Evolutionary conservation across 2,329 filamentous ascomycete genomes (phyloP).

Genomic region (Botrytis sinoallii): DNA sequence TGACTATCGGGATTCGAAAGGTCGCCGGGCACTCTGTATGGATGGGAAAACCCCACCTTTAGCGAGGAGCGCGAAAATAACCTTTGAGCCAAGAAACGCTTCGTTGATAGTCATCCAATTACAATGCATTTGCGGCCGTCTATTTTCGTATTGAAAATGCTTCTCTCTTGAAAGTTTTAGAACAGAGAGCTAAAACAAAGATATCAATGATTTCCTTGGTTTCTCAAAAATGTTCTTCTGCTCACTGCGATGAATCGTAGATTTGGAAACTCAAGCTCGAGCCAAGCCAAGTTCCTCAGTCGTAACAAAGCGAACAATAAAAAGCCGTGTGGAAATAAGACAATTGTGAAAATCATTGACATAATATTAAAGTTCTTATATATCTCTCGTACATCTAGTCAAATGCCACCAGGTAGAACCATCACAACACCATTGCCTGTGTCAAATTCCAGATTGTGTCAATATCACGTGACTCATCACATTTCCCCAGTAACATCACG

Average conservation of each 20-base stretch:
- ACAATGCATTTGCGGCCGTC: background rate
- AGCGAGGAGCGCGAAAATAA: background rate
- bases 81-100: background rate
- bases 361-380: too few species aligned
- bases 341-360: background rate
- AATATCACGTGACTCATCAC: background rate
- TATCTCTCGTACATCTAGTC: accelerated
- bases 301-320: background rate
- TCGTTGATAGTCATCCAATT: background rate
- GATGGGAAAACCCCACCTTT: background rate
- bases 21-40: background rate
- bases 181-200: background rate
- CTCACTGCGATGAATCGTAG: background rate
- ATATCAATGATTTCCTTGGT: background rate
- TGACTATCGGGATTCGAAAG: background rate
- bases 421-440: accelerated
- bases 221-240: background rate
- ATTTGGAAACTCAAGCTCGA: background rate
- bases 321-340: background rate
- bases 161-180: background rate
- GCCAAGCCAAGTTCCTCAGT: background rate
- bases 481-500: background rate
- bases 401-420: background rate
- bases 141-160: background rate
- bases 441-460: too few species aligned